These are phyloP conservation scores for Nothopassalora personata DNA, from an alignment of 2,329 filamentous ascomycete genomes.

Conservation along the genomic window DNA sequence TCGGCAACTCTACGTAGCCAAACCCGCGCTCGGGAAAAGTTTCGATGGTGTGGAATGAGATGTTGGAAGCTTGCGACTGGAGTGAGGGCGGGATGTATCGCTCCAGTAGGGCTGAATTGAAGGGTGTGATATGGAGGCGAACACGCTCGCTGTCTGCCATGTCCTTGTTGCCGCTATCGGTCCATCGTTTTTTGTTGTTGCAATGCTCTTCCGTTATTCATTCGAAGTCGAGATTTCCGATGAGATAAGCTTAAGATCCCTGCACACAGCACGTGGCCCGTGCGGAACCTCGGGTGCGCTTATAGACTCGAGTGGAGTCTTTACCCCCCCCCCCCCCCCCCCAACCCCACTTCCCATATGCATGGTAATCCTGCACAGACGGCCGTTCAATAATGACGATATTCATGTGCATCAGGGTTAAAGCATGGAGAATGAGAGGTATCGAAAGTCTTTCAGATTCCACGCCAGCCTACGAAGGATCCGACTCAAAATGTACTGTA, in stretches of 20 bases:
- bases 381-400: no score
- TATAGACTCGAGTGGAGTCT: no score
- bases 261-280: background rate
- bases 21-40: constrained; percentile 87
- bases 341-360: no score
- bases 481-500: no score
- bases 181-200: background rate
- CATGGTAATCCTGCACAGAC: no score
- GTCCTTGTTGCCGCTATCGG: background rate
- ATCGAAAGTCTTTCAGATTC: no score
- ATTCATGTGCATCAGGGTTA: no score
- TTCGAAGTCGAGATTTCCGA: background rate
- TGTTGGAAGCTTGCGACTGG: constrained; percentile 62
- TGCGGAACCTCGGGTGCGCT: no score
- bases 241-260: background rate
- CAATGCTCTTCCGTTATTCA: background rate
- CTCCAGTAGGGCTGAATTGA: constrained; percentile 68
- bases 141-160: constrained; percentile 21
- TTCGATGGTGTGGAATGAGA: constrained; percentile 81
- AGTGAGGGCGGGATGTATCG: constrained; percentile 65
- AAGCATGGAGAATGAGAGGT: no score
- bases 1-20: constrained; percentile 82
- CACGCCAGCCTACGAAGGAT: no score
- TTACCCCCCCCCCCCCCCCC: no score
- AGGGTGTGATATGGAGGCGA: constrained; percentile 81